Percentiles rank a stretch among this genome's conserved stretches.
Evolutionary conservation across 2,329 filamentous ascomycete genomes (phyloP).

Genomic region (Aschersonia sp.): DNA sequence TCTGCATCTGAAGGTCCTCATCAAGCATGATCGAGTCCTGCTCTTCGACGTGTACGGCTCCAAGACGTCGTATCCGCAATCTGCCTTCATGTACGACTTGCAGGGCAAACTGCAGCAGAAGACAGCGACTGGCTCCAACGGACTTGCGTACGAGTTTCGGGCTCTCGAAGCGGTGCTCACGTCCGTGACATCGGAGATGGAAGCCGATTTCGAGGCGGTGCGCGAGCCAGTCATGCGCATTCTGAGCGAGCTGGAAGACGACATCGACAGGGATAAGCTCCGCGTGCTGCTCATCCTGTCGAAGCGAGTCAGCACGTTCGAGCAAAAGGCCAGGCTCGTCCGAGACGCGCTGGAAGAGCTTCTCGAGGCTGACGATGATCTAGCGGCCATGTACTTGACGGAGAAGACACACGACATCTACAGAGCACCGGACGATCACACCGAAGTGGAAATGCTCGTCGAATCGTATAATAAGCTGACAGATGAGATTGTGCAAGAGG

Average conservation of each 20-base stretch:
- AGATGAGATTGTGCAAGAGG: constrained; percentile 94
- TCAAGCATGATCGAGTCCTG: constrained; percentile 86
- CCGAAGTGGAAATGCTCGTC: constrained; percentile 90
- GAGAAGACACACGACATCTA: constrained; percentile 66
- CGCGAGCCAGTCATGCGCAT: constrained; percentile 84
- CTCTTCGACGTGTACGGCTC: constrained; percentile 95
- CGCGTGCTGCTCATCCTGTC: constrained; percentile 83
- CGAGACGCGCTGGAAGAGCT: constrained; percentile 91
- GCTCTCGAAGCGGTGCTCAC: constrained; percentile 91
- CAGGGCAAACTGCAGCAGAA: constrained; percentile 86
- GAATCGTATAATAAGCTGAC: constrained; percentile 97
- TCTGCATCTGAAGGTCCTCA: constrained; percentile 87
- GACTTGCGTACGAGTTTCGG: constrained; percentile 87
- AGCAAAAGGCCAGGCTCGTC: constrained; percentile 90
- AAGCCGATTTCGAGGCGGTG: constrained; percentile 89
- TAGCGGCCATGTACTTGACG: constrained; percentile 88
- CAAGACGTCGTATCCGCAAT: constrained; percentile 88
- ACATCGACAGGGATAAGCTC: constrained; percentile 90
- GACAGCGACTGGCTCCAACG: constrained; percentile 34
- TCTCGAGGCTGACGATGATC: constrained; percentile 88
- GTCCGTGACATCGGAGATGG: constrained; percentile 80
- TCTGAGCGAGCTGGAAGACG: constrained; percentile 81
- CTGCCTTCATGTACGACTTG: constrained; percentile 93
- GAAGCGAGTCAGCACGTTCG: constrained; percentile 91
- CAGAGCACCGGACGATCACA: constrained; percentile 73